Evolutionary conservation across 2,329 filamentous ascomycete genomes (phyloP), one percentile per base, ranked within the genome.

Genomic region (Metarhizium album): DNA sequence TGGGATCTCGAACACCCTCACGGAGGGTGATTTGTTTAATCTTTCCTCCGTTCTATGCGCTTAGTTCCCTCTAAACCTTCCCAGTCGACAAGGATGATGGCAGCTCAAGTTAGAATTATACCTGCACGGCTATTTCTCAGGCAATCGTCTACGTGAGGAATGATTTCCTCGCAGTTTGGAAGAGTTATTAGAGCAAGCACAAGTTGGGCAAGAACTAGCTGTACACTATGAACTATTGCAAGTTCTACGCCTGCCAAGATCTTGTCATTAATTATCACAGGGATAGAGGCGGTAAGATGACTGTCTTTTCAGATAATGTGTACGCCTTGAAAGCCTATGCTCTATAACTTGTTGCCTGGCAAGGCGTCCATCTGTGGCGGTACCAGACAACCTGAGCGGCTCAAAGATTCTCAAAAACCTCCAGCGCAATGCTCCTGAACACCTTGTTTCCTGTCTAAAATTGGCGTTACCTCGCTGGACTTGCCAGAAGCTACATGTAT

Each of bases 231-330:
- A 98, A 98, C 61, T 93, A 93, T 1, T 79, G 85, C 58, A 98
- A 98, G 68, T 95, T 96, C 65, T 93, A 97, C 67, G 90, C 91
- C 1, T 95, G 90, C 60, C 91, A 98, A 64, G 97, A 93, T 63
- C 76, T 98, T n/a, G n/a, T n/a, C n/a, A 97, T 98, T 64, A 87
- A 97, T 66, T 97, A 95, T 63, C 93, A 98, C 67, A 91, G 97
- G 68, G 84, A 83, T 50, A 81, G 93, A 54, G 91, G 93, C 31
- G 93, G 97, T 72, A 97, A 97, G 69, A 90, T 97, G 59, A 97
- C 97, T 56, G 91, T 98, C 42, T 97, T 97, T 67, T 95, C 90
- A 0, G 93, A 98, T 67, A 96, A 97, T 58, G 89, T 98, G 40
- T 97, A 93, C 62, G 91, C 93, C 0, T 74, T 98, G 29, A 81